Percentiles rank a stretch among this genome's conserved stretches.
These are phyloP conservation scores for Durotheca rogersii DNA, from an alignment of 495 filamentous ascomycete species.

Conservation along the genomic window DNA sequence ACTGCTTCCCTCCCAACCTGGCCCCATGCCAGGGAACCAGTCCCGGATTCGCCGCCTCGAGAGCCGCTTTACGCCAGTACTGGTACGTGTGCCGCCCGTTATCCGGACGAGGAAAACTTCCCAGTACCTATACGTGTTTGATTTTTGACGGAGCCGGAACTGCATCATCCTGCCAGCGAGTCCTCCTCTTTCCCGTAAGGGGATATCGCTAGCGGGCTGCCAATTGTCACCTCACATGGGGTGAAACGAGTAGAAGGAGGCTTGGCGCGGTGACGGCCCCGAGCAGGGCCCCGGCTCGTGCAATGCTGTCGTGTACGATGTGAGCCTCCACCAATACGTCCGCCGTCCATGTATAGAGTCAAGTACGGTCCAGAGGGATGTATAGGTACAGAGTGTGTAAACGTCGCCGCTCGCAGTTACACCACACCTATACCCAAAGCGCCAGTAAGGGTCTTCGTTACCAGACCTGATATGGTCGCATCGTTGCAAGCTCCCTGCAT, in stretches of 20 bases:
- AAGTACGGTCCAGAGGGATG: conserved; percentile 19
- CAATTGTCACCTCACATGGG: conserved; percentile 8
- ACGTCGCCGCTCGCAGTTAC: conserved; percentile 13
- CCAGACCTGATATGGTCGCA: conserved; percentile 30
- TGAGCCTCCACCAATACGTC: conserved; percentile 10
- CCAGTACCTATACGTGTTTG: conserved; percentile 5
- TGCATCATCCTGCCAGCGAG: background rate
- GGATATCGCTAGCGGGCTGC: background rate
- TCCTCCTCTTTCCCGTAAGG: background rate
- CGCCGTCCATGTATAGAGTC: conserved; percentile 18
- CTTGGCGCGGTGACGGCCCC: background rate
- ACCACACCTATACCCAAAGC: conserved; percentile 17
- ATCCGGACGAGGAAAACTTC: conserved; percentile 2
- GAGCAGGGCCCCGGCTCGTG: conserved; percentile 5
- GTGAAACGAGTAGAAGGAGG: conserved; percentile 2
- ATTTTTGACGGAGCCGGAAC: conserved; percentile 9
- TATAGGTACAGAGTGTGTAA: conserved; percentile 28
- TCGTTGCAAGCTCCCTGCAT: conserved; percentile 25
- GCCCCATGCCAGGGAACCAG: conserved; percentile 11
- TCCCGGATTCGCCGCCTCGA: conserved; percentile 21
- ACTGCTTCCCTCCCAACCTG: conserved; percentile 19
- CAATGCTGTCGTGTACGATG: conserved; percentile 10
- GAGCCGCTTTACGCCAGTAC: conserved; percentile 13
- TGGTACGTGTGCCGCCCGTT: conserved; percentile 6
- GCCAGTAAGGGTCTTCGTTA: conserved; percentile 28